phyloP scores from a whole-genome alignment of 768 basidiomycete genomes.

The Lactarius indigo region DNA sequence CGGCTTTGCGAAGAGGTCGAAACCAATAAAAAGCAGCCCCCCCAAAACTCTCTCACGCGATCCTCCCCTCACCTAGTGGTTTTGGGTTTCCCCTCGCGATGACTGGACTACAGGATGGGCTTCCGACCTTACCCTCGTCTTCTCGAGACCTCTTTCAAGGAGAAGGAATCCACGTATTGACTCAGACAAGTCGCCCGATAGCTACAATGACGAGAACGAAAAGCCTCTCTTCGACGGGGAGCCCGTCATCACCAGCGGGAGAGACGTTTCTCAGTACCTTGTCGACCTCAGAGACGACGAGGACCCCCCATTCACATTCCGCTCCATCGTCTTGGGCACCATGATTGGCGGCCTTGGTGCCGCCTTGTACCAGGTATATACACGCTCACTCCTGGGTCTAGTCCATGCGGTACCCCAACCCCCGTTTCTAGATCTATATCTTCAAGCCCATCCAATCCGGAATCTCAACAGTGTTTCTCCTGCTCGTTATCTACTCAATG shows the following conservation, averaged over 20 bases:
- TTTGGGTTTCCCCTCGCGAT: neutral
- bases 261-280: conserved; percentile 52
- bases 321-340: conserved; percentile 53
- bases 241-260: conserved; percentile 36
- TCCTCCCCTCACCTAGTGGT: neutral
- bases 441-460: conserved; percentile 55
- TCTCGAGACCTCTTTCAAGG: neutral
- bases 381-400: neutral
- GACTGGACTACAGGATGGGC: neutral
- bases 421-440: conserved; percentile 45
- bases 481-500: conserved; percentile 49
- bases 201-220: conserved; percentile 1
- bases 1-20: neutral
- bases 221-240: conserved; percentile 17
- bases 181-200: neutral
- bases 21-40: neutral
- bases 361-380: conserved; percentile 48
- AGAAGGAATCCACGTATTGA: neutral
- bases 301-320: conserved; percentile 53
- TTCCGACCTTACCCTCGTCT: neutral
- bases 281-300: conserved; percentile 57
- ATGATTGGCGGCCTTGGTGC: conserved; percentile 55
- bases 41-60: neutral
- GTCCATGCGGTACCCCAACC: neutral
- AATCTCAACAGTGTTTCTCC: conserved; percentile 55